A percentile compares a stretch with the other conserved stretches of the same genome.
phyloP scores from a whole-genome alignment of 768 basidiomycete genomes.

The Agaricus sinodeliciosus region DNA sequence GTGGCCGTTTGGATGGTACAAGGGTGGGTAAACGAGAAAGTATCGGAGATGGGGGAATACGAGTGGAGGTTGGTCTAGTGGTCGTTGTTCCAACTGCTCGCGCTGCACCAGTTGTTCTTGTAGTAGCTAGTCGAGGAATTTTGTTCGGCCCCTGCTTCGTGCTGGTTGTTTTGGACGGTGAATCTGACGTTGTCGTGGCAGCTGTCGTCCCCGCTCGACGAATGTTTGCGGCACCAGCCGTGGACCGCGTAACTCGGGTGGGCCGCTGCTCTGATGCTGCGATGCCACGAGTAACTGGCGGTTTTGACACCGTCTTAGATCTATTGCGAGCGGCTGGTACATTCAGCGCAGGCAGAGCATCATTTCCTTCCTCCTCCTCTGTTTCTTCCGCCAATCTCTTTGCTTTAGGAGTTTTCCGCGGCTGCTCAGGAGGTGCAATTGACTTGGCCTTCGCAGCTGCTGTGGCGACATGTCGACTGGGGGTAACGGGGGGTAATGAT shows the following conservation, averaged over 20 bases:
- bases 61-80: conserved; percentile 25
- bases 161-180: conserved; percentile 33
- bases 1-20: conserved; percentile 47
- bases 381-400: conserved; percentile 65
- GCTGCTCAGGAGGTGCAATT: conserved; percentile 76
- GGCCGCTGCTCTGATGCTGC: conserved; percentile 70
- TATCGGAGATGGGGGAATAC: conserved; percentile 53
- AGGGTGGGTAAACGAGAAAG: conserved; percentile 78
- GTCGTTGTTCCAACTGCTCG: conserved; percentile 19
- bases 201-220: conserved; percentile 42
- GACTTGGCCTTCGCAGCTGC: conserved; percentile 66
- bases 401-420: conserved; percentile 78
- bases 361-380: conserved; percentile 57
- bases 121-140: conserved; percentile 58
- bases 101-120: conserved; percentile 40
- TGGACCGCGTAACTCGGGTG: conserved; percentile 66
- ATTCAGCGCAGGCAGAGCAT: conserved; percentile 59
- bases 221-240: conserved; percentile 48
- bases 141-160: conserved; percentile 51
- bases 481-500: conserved; percentile 69
- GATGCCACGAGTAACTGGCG: conserved; percentile 30
- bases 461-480: conserved; percentile 65
- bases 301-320: conserved; percentile 30
- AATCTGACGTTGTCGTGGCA: conserved; percentile 18
- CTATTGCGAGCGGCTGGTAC: conserved; percentile 33